These are phyloP conservation scores for Gelatoporia subvermispora DNA, from an alignment of 768 basidiomycete species.

Conservation along the genomic window DNA sequence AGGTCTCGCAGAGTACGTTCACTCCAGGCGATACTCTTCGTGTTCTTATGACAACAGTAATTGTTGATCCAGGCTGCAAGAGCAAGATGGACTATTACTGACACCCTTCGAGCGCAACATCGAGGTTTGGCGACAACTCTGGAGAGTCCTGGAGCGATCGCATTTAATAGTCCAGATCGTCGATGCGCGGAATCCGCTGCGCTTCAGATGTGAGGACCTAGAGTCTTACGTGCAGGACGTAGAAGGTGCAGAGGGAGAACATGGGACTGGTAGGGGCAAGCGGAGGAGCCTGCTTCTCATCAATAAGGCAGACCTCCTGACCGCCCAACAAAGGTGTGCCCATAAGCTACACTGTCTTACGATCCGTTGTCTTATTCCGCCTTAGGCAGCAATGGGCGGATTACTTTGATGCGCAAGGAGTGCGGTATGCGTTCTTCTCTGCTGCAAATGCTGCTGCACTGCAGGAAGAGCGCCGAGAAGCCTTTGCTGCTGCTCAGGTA, in stretches of 20 bases:
- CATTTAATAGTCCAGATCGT: conserved; percentile 94
- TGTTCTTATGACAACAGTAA: background rate
- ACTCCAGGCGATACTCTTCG: background rate
- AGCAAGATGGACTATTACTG: conserved; percentile 79
- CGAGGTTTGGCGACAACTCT: conserved; percentile 97
- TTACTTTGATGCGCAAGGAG: conserved; percentile 71
- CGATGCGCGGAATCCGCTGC: conserved; percentile 90
- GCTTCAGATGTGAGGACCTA: conserved; percentile 90
- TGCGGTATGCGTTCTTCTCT: conserved; percentile 90
- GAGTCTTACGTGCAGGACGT: conserved; percentile 83
- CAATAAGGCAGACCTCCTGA: conserved; percentile 94
- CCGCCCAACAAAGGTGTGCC: conserved; percentile 73
- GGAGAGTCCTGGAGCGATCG: conserved; percentile 94
- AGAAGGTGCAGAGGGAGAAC: conserved; percentile 76
- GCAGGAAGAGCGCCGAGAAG: conserved; percentile 67
- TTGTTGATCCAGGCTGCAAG: conserved; percentile 60
- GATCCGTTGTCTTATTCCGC: conserved; percentile 1
- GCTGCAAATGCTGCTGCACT: conserved; percentile 82
- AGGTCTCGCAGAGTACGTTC: conserved; percentile 80
- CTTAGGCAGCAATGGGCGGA: conserved; percentile 83
- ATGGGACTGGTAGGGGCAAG: conserved; percentile 67
- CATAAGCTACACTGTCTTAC: background rate
- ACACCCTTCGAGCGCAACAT: conserved; percentile 97
- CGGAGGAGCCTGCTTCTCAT: conserved; percentile 79
- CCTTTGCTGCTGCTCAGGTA: conserved; percentile 26